phyloP scores from a whole-genome alignment of 805 yeast species.

The Candida ficus region DNA sequence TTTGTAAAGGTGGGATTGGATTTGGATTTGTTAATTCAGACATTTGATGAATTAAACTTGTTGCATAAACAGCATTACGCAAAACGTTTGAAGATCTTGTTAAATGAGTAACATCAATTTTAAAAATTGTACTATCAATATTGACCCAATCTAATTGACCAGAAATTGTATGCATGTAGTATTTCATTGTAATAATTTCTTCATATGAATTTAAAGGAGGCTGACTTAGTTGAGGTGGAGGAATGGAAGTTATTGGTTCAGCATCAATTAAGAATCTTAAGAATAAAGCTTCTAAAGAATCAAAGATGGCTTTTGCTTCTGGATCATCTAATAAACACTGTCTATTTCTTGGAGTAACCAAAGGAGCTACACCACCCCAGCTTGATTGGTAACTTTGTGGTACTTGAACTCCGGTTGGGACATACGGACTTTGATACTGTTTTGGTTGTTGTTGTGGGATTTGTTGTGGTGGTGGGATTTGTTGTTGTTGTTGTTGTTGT shows the following conservation, averaged over 20 bases:
- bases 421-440: no score
- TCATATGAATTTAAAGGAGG: constrained; percentile 1
- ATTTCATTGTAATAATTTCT: constrained; percentile 7
- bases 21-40: background rate
- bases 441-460: no score
- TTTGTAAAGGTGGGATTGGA: background rate
- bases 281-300: background rate
- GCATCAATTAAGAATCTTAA: constrained; percentile 1
- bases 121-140: constrained; percentile 1
- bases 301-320: background rate
- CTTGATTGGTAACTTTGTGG: background rate
- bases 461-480: no score
- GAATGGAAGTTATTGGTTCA: constrained; percentile 3
- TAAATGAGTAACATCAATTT: constrained; percentile 1
- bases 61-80: constrained; percentile 6
- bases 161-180: constrained; percentile 1
- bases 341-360: no score
- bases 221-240: background rate
- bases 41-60: constrained; percentile 4
- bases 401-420: constrained; percentile 1
- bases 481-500: no score
- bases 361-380: background rate
- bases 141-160: constrained; percentile 6
- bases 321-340: no score
- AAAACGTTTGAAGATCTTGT: constrained; percentile 4